A percentile compares a stretch with the other conserved stretches of the same genome.
Conservation (phyloP, 208 protist species). For the Phytomonas sp. region DNA sequence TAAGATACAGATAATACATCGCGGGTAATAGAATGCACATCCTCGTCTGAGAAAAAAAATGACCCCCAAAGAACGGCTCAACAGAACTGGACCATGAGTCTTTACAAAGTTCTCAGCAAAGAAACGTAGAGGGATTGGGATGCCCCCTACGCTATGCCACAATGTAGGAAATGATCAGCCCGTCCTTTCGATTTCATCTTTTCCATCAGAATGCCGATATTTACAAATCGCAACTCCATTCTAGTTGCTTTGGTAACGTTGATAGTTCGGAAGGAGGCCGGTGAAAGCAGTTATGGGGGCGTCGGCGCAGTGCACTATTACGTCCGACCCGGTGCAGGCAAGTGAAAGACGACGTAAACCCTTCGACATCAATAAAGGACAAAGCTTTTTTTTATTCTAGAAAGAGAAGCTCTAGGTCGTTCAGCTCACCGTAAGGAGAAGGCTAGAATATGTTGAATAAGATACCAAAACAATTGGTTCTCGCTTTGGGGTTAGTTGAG, state of each 20-base stretch:
- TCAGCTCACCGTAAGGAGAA: conserved; percentile 35
- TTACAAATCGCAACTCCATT: conserved; percentile 61
- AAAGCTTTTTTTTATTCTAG: conserved; percentile 60
- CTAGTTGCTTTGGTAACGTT: conserved; percentile 62
- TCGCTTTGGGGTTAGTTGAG: conserved; percentile 30
- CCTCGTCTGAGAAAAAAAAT: conserved; percentile 85
- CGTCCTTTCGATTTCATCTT: background rate
- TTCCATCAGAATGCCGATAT: conserved; percentile 18
- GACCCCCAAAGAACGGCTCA: conserved; percentile 54
- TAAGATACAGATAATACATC: conserved; percentile 51
- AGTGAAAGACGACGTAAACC: conserved; percentile 60
- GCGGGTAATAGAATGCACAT: conserved; percentile 82
- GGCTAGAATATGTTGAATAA: conserved; percentile 47
- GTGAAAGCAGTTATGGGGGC: conserved; percentile 73
- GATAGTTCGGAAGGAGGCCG: conserved; percentile 34
- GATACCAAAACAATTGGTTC: conserved; percentile 51
- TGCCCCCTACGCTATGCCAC: background rate
- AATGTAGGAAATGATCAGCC: background rate
- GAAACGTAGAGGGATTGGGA: background rate
- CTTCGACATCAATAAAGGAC: conserved; percentile 51
- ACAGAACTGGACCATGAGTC: conserved; percentile 40
- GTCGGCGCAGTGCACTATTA: conserved; percentile 72
- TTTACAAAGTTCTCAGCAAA: background rate
- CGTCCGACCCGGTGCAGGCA: conserved; percentile 76
- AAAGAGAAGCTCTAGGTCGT: conserved; percentile 61